Evolutionary conservation across 306 rosid genomes (phyloP), one percentile per base, ranked within the genome.

Genomic region (Potentilla sterilis): DNA sequence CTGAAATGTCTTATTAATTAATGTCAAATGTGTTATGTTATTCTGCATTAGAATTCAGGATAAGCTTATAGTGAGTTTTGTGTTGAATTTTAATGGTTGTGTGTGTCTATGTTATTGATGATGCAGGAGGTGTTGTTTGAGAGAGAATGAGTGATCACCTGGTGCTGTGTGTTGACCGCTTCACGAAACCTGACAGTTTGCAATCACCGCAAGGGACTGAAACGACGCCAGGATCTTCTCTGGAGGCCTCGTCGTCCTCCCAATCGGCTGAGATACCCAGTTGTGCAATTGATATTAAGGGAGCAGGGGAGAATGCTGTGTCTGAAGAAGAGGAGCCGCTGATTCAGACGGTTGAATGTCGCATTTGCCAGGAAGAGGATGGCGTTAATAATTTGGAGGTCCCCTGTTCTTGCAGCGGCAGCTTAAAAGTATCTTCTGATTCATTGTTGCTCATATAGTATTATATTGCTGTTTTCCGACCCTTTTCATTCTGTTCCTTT

Each of bases 321-420:
- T 54, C 76, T 37, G 77, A 78, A 68, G 82, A 84, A 67, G 84
- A 86, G 69, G 77, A 78, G 40, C 87, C 89, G 42, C 81, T 84
- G 65, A 75, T 77, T 81, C 86, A 69, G 78, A 73, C 63, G 8
- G 87, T 77, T 28, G 95, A 89, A 71, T 89, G 95, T 67, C 92
- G 92, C 67, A 87, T 89, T 79, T 89, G 92, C 69, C 90, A 82
- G 83, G 95, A 87, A 64, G 90, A 89, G 52, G 95, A 89, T 48
- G 72, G 72, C 58, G 54, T 84, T 75, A 72, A 61, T 15, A 84
- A 87, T 80, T 77, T 87, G 82, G 92, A 89, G 67, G 79, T 76
- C 46, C 95, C 92, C 51, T 89, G 95, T 74, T 80, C 87, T 61
- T 89, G 95, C 81, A 84, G 80, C 7, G 95, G 95, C 75, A 86